A percentile compares a stretch with the other conserved stretches of the same genome.
phyloP scores from a whole-genome alignment of 345 rosid genomes.

The Rhizophora mangle region DNA sequence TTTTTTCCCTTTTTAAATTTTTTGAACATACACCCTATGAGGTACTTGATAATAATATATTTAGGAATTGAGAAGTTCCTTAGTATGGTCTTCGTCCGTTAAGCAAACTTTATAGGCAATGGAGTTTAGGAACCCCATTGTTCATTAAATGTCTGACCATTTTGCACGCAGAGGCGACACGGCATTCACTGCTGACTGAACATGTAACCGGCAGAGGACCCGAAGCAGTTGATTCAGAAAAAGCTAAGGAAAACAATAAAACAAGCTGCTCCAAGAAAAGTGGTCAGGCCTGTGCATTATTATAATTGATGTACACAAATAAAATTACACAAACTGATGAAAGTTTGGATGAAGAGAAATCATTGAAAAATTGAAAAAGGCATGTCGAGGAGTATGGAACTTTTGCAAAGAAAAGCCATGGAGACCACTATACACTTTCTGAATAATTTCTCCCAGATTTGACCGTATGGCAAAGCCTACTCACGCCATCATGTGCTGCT shows the following conservation, averaged over 20 bases:
- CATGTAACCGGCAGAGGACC: conserved; percentile 16
- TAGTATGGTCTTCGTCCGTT: no score
- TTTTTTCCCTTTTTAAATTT: no score
- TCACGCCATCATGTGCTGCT: conserved; percentile 32
- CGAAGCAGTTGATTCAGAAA: conserved; percentile 8
- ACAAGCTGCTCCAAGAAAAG: not conserved
- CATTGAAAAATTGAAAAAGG: not conserved
- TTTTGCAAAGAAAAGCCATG: conserved; percentile 12
- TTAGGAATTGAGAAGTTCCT: no score
- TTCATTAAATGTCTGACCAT: not conserved
- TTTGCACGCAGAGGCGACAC: not conserved
- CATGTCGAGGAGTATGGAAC: not conserved
- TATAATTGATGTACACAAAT: not conserved
- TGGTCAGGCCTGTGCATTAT: not conserved
- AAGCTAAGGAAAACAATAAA: conserved; percentile 7
- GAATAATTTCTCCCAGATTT: conserved; percentile 11
- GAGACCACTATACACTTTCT: not conserved
- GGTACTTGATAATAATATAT: no score
- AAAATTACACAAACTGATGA: not conserved
- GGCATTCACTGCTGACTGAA: conserved; percentile 16
- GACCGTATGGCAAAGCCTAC: conserved; percentile 9
- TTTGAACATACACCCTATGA: no score
- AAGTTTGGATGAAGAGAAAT: conserved; percentile 3
- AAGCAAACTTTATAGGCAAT: no score
- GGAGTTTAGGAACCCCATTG: no score